phyloP scores from a whole-genome alignment of 1,284 basidiomycete genomes.

The Cutaneotrichosporon daszewskae region DNA sequence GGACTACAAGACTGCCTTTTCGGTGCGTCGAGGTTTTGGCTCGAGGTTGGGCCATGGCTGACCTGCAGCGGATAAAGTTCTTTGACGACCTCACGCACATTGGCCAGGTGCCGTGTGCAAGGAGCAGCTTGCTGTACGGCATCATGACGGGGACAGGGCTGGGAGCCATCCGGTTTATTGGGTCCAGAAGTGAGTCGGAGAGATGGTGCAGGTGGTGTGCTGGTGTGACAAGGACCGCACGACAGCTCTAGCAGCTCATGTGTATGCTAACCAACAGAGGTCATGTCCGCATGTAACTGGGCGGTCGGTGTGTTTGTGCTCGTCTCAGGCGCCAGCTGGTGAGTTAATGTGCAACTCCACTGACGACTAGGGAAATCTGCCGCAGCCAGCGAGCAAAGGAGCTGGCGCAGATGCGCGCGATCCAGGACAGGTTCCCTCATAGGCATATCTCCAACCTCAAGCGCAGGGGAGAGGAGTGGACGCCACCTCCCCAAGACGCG shows the following conservation, averaged over 20 bases:
- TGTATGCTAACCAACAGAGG: not conserved
- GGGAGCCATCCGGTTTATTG: slow-evolving; percentile 39
- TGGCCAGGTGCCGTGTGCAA: slow-evolving; percentile 39
- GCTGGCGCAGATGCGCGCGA: slow-evolving; percentile 37
- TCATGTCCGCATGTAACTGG: slow-evolving; percentile 32
- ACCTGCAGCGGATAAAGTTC: slow-evolving; percentile 6
- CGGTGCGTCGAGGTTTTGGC: too few relatives aligned
- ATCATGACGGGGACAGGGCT: slow-evolving; percentile 41
- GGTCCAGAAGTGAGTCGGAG: slow-evolving; percentile 32
- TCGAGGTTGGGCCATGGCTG: slow-evolving; percentile 1
- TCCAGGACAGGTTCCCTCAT: slow-evolving; percentile 45
- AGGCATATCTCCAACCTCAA: slow-evolving; percentile 44
- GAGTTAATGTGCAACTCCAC: slow-evolving; percentile 16
- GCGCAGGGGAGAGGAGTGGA: slow-evolving; percentile 8
- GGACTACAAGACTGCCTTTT: slow-evolving; percentile 26
- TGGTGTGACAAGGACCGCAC: too few relatives aligned
- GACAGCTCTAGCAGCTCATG: not conserved
- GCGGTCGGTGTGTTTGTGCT: slow-evolving; percentile 38
- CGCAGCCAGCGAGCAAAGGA: slow-evolving; percentile 37
- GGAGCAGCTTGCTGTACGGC: slow-evolving; percentile 43
- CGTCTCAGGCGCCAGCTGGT: slow-evolving; percentile 36
- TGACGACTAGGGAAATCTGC: slow-evolving; percentile 37
- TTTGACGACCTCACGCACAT: slow-evolving; percentile 29
- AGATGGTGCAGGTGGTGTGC: not conserved
- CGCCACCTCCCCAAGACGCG: slow-evolving; percentile 3